phyloP scores from a whole-genome alignment of 1,284 basidiomycete genomes.

The Irpex sp. region DNA sequence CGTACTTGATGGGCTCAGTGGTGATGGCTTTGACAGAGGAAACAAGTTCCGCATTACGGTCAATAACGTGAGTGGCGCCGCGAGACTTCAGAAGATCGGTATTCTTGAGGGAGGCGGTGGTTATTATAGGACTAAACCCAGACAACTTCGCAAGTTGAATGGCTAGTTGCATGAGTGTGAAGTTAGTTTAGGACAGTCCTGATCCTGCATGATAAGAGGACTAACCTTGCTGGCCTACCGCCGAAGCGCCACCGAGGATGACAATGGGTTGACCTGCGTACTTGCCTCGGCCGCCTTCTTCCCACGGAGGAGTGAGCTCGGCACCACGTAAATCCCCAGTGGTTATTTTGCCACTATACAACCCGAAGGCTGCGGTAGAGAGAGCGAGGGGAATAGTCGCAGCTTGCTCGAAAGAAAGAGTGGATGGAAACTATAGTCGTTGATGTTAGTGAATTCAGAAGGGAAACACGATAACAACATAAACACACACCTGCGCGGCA shows the following conservation, averaged over 20 bases:
- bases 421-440: conserved; percentile 15
- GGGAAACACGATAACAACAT: background rate
- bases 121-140: conserved; percentile 46
- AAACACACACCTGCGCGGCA: conserved; percentile 15
- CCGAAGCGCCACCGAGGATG: conserved; percentile 33
- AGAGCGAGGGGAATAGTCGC: conserved; percentile 19
- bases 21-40: conserved; percentile 8
- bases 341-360: conserved; percentile 8
- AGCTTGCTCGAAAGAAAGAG: conserved; percentile 20
- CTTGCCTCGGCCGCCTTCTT: conserved; percentile 21
- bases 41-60: conserved; percentile 5
- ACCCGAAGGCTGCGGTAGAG: conserved; percentile 16
- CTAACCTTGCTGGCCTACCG: conserved; percentile 33
- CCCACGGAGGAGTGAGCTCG: conserved; percentile 17
- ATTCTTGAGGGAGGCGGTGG: conserved; percentile 43
- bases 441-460: background rate
- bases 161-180: conserved; percentile 10
- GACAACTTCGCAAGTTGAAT: conserved; percentile 45
- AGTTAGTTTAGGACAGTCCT: background rate
- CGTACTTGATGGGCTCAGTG: conserved; percentile 7
- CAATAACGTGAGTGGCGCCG: conserved; percentile 46
- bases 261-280: conserved; percentile 28
- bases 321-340: conserved; percentile 7
- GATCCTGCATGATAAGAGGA: background rate
- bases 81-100: conserved; percentile 38